A percentile compares a stretch with the other conserved stretches of the same genome.
phyloP scores from a whole-genome alignment of 106 monocot species.

The Platanthera zijinensis region DNA sequence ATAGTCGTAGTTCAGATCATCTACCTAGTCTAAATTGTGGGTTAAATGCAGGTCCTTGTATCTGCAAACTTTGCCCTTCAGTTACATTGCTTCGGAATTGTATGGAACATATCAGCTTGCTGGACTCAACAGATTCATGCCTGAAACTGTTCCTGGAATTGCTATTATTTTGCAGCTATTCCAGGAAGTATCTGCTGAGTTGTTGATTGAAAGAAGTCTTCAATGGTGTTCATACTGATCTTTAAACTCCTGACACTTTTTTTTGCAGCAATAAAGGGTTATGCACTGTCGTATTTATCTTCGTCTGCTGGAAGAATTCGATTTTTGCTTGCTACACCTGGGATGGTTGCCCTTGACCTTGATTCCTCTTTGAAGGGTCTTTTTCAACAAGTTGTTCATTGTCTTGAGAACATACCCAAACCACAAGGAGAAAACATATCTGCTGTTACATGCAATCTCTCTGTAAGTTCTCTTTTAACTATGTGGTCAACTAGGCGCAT shows the following conservation, averaged over 20 bases:
- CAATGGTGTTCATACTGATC: background rate
- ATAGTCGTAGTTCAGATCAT: background rate
- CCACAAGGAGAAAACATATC: conserved; percentile 83
- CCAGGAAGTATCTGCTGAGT: background rate
- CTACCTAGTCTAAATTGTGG: background rate
- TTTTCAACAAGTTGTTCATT: conserved; percentile 90
- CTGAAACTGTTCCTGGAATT: background rate
- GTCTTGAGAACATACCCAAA: conserved; percentile 88
- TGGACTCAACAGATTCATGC: background rate
- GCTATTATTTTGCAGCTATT: background rate
- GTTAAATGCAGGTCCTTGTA: background rate
- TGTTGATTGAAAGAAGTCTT: background rate
- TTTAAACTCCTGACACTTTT: background rate
- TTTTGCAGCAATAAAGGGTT: conserved; percentile 87
- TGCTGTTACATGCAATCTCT: conserved; percentile 63
- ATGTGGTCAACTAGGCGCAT: background rate
- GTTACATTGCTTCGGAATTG: background rate
- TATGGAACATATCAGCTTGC: background rate
- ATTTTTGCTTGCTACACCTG: conserved; percentile 94
- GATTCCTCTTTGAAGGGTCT: conserved; percentile 72
- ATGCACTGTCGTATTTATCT: conserved; percentile 83
- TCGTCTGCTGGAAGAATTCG: conserved; percentile 93
- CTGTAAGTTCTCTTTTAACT: conserved; percentile 38
- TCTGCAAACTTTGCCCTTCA: too few species aligned
- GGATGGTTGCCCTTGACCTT: conserved; percentile 96